Conservation (phyloP, 305 asterid species). For the Fraxinus xanthoxyloides region DNA sequence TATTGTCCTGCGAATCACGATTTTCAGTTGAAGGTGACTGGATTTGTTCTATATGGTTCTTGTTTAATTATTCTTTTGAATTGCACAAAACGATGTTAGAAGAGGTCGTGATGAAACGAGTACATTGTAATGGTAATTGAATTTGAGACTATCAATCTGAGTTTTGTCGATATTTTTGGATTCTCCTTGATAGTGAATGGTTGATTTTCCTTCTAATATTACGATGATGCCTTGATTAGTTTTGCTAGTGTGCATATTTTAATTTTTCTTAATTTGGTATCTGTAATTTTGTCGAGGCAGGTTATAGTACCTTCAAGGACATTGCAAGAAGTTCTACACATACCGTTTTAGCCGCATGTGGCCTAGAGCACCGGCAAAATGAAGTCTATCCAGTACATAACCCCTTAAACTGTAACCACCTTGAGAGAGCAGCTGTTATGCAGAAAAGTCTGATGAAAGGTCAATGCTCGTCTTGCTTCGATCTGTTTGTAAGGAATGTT, state of each 20-base stretch:
- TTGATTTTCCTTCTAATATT: no score
- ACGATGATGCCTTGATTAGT: background rate
- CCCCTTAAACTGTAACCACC: conserved; percentile 30
- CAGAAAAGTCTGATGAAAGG: conserved; percentile 21
- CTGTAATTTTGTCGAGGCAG: no score
- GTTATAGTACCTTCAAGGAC: conserved; percentile 45
- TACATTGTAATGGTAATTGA: background rate
- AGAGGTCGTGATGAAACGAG: background rate
- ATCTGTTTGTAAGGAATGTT: conserved; percentile 34
- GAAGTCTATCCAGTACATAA: conserved; percentile 30
- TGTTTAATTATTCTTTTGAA: background rate
- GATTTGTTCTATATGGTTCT: background rate
- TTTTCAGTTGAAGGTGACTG: background rate
- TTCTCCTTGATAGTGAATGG: background rate
- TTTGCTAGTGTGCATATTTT: background rate
- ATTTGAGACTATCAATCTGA: background rate
- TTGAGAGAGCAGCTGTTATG: conserved; percentile 19
- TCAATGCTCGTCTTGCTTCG: conserved; percentile 42
- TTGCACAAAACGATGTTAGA: background rate
- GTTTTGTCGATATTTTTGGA: background rate
- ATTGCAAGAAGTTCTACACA: conserved; percentile 55
- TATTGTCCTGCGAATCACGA: background rate
- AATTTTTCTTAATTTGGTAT: no score
- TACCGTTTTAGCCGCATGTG: conserved; percentile 54
- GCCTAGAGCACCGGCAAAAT: conserved; percentile 31